These are phyloP conservation scores for Cardiosporidium cionae DNA, from an alignment of 169 alveolate genomes.

Conservation along the genomic window DNA sequence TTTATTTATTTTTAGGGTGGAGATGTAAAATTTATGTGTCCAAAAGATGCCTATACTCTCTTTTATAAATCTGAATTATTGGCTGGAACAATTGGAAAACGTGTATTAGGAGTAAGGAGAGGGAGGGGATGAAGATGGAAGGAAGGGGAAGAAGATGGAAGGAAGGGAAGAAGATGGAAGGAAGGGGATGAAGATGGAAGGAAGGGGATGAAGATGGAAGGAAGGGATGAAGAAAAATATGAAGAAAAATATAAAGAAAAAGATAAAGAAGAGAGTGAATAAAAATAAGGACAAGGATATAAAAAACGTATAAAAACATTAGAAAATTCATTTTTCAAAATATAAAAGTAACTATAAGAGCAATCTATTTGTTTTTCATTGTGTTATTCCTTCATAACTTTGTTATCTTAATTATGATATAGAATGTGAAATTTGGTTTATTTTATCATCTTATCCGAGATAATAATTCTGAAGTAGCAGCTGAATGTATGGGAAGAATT, in stretches of 20 bases:
- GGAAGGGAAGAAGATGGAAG: no score
- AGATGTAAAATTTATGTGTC: constrained; percentile 42
- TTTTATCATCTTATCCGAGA: constrained; percentile 85
- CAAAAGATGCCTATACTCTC: constrained; percentile 90
- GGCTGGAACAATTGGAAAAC: constrained; percentile 91
- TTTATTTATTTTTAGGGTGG: neutral
- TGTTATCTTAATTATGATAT: constrained; percentile 21
- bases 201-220: no score
- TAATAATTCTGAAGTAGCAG: constrained; percentile 77
- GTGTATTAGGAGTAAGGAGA: constrained; percentile 70
- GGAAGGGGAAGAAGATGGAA: no score
- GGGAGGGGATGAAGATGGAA: no score
- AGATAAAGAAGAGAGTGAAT: no score
- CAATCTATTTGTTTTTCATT: no score
- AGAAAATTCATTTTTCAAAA: no score
- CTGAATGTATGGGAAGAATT: constrained; percentile 89
- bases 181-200: no score
- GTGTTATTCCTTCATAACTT: neutral
- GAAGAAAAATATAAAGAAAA: no score
- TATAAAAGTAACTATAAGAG: neutral
- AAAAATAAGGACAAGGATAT: no score
- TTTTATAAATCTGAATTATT: constrained; percentile 88
- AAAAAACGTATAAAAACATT: no score
- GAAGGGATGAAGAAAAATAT: no score
- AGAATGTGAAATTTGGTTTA: constrained; percentile 83